A percentile compares a stretch with the other conserved stretches of the same genome.
Evolutionary conservation across 257 asterid genomes (phyloP).

Genomic region (Capsicum baccatum): DNA sequence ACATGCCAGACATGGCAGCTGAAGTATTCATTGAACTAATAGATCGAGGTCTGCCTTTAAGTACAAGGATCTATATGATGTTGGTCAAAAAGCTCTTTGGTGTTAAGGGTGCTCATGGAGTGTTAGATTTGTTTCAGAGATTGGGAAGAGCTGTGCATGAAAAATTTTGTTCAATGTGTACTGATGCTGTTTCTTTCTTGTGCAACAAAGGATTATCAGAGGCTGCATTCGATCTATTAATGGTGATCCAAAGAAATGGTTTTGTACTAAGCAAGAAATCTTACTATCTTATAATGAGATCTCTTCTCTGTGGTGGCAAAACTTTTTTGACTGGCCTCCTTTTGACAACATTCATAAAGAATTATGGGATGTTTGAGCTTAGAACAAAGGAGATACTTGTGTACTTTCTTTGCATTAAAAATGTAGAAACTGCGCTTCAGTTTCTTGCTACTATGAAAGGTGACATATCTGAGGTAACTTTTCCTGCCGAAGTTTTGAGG

Average conservation of each 20-base stretch:
- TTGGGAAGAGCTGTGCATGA: constrained; percentile 49
- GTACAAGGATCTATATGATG: constrained; percentile 45
- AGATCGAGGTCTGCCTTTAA: constrained; percentile 50
- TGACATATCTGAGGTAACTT: constrained; percentile 35
- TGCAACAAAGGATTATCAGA: constrained; percentile 59
- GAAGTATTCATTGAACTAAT: constrained; percentile 59
- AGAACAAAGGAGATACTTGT: constrained; percentile 46
- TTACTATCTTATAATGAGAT: constrained; percentile 57
- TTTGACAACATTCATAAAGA: constrained; percentile 62
- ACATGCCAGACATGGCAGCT: constrained; percentile 61
- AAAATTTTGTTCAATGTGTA: constrained; percentile 45
- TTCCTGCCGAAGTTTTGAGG: constrained; percentile 54
- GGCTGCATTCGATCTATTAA: constrained; percentile 49
- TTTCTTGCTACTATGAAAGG: constrained; percentile 52
- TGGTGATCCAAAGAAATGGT: constrained; percentile 50
- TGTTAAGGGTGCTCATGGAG: constrained; percentile 54
- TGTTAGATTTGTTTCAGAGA: constrained; percentile 49
- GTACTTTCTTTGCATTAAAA: constrained; percentile 57
- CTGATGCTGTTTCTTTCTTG: constrained; percentile 50
- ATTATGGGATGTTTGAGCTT: constrained; percentile 55
- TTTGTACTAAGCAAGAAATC: constrained; percentile 40
- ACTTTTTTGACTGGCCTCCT: constrained; percentile 46
- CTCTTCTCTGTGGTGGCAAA: constrained; percentile 58
- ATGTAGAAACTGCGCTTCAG: constrained; percentile 53
- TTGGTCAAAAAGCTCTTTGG: constrained; percentile 49